These are phyloP conservation scores for Sophora flavescens DNA, from an alignment of 306 rosid species.

Conservation along the genomic window DNA sequence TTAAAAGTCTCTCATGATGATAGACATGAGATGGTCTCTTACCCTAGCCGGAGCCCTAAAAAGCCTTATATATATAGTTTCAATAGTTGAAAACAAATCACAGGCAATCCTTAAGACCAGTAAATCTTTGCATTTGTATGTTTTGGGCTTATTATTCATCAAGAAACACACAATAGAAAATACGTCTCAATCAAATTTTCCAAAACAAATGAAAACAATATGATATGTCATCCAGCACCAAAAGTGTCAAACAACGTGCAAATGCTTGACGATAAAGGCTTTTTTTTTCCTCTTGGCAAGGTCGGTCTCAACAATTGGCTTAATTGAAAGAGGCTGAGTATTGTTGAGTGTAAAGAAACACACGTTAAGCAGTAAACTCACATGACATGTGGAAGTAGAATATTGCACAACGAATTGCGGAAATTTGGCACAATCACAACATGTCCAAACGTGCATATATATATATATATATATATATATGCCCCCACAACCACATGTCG, in stretches of 20 bases:
- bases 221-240: not conserved
- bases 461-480: too few species aligned
- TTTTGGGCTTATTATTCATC: not conserved
- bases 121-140: not conserved
- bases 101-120: not conserved
- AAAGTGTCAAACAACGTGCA: too few species aligned
- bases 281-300: not conserved
- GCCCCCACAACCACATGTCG: not conserved
- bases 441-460: not conserved
- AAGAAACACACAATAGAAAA: not conserved
- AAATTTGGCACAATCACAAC: not conserved
- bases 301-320: not conserved
- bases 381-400: not conserved
- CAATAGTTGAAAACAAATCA: not conserved
- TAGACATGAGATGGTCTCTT: too few species aligned
- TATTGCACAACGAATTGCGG: conserved; percentile 5
- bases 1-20: too few species aligned
- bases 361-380: not conserved
- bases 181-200: not conserved
- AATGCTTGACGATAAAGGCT: not conserved
- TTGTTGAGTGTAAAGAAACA: not conserved
- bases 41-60: too few species aligned
- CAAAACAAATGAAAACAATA: too few species aligned
- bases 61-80: too few species aligned
- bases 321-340: not conserved